A percentile compares a stretch with the other conserved stretches of the same genome.
Evolutionary conservation across 176 grass and related monocot species (phyloP).

Genomic region (Aegilops bicornis): DNA sequence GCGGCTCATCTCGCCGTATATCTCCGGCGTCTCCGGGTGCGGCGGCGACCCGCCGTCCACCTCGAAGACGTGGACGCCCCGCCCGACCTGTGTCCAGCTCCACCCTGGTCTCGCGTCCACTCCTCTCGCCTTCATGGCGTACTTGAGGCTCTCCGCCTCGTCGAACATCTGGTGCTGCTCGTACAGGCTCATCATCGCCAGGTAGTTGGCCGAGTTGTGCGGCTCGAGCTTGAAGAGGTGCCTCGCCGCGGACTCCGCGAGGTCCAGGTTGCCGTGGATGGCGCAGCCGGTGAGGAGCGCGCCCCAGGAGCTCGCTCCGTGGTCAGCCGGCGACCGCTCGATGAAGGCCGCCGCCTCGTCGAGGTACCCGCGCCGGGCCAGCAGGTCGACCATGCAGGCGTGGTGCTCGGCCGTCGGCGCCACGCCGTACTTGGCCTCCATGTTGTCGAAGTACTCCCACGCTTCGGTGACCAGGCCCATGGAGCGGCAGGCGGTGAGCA

Average conservation of each 20-base stretch:
- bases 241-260: constrained; percentile 60
- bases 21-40: constrained; percentile 61
- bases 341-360: constrained; percentile 88
- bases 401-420: constrained; percentile 61
- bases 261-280: constrained; percentile 58
- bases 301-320: constrained; percentile 63
- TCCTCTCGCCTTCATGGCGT: constrained; percentile 62
- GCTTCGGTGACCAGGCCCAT: constrained; percentile 59
- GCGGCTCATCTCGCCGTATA: constrained; percentile 49
- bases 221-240: constrained; percentile 72
- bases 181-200: constrained; percentile 80
- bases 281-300: constrained; percentile 63
- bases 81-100: constrained; percentile 72
- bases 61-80: constrained; percentile 64
- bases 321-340: constrained; percentile 40
- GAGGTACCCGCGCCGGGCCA: constrained; percentile 68
- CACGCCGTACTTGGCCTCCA: constrained; percentile 57
- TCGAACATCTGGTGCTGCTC: constrained; percentile 61
- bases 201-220: constrained; percentile 78
- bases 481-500: constrained; percentile 78
- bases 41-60: constrained; percentile 45
- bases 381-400: constrained; percentile 90
- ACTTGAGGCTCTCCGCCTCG: constrained; percentile 76
- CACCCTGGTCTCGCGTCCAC: constrained; percentile 55
- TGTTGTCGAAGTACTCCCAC: constrained; percentile 76